These are phyloP conservation scores for Diplosphaera chodatii DNA, from an alignment of 139 green algal genomes.

Conservation along the genomic window DNA sequence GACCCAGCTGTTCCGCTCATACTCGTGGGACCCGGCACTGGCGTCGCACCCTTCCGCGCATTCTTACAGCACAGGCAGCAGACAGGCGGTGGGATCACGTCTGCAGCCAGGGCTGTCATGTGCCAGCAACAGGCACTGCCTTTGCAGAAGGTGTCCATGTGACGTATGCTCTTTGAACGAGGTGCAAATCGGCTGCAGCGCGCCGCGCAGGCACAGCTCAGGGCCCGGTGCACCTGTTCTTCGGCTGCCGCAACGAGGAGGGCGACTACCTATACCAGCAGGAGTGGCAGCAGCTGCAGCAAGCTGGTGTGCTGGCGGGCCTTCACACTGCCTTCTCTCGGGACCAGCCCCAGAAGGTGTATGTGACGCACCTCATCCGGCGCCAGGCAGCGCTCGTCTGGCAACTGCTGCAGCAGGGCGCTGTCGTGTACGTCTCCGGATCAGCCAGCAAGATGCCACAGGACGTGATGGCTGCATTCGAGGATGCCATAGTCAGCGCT, in stretches of 20 bases:
- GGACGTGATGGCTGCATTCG: conserved; percentile 56
- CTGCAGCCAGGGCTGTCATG: neutral
- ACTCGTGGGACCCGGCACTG: conserved; percentile 74
- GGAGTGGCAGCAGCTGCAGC: conserved; percentile 56
- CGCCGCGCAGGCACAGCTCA: conserved; percentile 5
- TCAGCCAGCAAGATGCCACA: conserved; percentile 73
- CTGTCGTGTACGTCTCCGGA: conserved; percentile 65
- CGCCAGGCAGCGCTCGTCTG: conserved; percentile 53
- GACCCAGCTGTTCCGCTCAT: conserved; percentile 46
- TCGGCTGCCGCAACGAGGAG: conserved; percentile 70
- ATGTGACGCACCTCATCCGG: conserved; percentile 73
- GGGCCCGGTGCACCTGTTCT: conserved; percentile 65
- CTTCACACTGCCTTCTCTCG: conserved; percentile 73
- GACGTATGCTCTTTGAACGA: too few relatives aligned
- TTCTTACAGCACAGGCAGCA: conserved; percentile 66
- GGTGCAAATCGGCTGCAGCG: neutral
- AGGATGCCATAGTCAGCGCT: conserved; percentile 45
- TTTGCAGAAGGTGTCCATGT: too few relatives aligned
- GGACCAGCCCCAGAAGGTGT: conserved; percentile 55
- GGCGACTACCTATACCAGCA: conserved; percentile 77
- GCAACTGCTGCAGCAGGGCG: conserved; percentile 52
- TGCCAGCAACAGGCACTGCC: too few relatives aligned
- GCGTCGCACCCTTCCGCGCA: conserved; percentile 78
- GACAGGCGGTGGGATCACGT: neutral
- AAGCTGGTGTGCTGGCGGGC: conserved; percentile 48